Percentiles rank a stretch among this genome's conserved stretches.
phyloP scores from a whole-genome alignment of 108 stramenopile genomes.

The Licmophora abbreviata region DNA sequence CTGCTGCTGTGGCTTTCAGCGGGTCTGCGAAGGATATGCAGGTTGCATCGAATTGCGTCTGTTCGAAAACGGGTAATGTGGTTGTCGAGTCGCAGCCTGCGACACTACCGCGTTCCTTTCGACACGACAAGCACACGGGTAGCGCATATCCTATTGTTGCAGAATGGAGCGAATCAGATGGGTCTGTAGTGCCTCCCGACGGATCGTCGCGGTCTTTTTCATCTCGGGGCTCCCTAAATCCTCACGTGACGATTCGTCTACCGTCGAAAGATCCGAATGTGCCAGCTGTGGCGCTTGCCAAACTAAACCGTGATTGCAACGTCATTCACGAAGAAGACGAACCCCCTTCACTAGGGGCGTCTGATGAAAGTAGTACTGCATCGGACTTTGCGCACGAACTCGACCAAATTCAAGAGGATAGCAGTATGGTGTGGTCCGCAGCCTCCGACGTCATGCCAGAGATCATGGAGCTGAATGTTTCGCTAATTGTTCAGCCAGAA shows the following conservation, averaged over 20 bases:
- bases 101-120: neutral
- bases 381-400: neutral
- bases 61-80: constrained; percentile 18
- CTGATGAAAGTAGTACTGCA: neutral
- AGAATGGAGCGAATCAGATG: constrained; percentile 9
- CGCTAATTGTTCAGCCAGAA: constrained; percentile 6
- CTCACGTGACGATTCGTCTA: constrained; percentile 2
- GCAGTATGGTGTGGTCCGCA: constrained; percentile 11
- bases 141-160: constrained; percentile 7
- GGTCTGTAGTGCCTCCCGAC: neutral
- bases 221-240: neutral
- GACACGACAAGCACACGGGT: neutral
- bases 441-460: constrained; percentile 12
- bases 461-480: constrained; percentile 19
- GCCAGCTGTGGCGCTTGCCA: constrained; percentile 5
- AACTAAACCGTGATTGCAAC: constrained; percentile 6
- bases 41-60: constrained; percentile 30
- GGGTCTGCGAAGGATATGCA: constrained; percentile 29
- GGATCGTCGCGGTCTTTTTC: neutral
- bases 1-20: constrained; percentile 25
- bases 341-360: constrained; percentile 1
- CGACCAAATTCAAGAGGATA: neutral
- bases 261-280: constrained; percentile 9
- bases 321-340: neutral
- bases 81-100: constrained; percentile 21